Percentiles rank a stretch among this genome's conserved stretches.
Evolutionary conservation across 495 filamentous ascomycete genomes (phyloP).

Genomic region (Cryomyces antarcticus): DNA sequence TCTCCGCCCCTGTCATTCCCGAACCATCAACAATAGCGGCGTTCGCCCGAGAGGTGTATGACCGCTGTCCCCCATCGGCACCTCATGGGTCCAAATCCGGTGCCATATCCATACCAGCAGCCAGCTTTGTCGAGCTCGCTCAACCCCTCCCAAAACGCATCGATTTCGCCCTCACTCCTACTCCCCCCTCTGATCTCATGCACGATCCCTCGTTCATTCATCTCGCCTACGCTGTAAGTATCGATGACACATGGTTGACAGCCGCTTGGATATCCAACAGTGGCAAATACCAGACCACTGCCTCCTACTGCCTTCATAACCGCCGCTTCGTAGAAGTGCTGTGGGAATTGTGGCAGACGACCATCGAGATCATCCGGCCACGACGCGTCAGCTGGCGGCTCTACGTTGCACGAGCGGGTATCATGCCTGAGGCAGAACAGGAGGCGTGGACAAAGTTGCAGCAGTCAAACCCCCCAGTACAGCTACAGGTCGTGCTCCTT

Average conservation of each 20-base stretch:
- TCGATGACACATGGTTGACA: slow-evolving; percentile 70
- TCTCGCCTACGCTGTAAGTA: slow-evolving; percentile 63
- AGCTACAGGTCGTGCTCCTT: slow-evolving; percentile 35
- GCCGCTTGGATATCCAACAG: slow-evolving; percentile 83
- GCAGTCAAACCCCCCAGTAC: slow-evolving; percentile 4
- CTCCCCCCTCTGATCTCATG: slow-evolving; percentile 50
- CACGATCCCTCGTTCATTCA: slow-evolving; percentile 72
- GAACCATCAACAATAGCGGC: slow-evolving; percentile 42
- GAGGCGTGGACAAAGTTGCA: slow-evolving; percentile 28
- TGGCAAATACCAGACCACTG: slow-evolving; percentile 54
- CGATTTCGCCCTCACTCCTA: slow-evolving; percentile 53
- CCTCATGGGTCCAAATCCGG: slow-evolving; percentile 17
- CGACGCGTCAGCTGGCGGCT: slow-evolving; percentile 63
- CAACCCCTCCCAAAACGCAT: slow-evolving; percentile 48
- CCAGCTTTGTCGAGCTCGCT: slow-evolving; percentile 59
- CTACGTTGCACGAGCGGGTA: slow-evolving; percentile 50
- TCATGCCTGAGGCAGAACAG: slow-evolving; percentile 54
- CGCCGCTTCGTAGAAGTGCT: slow-evolving; percentile 38
- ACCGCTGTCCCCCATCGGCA: slow-evolving; percentile 46
- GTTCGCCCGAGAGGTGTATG: slow-evolving; percentile 71
- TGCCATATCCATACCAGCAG: slow-evolving; percentile 24
- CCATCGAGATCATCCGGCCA: slow-evolving; percentile 49
- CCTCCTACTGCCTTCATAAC: slow-evolving; percentile 47
- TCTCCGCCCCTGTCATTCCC: slow-evolving; percentile 43
- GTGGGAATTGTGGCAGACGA: slow-evolving; percentile 71